phyloP scores from a whole-genome alignment of 2,329 filamentous ascomycete species.

The Apiospora koreana region DNA sequence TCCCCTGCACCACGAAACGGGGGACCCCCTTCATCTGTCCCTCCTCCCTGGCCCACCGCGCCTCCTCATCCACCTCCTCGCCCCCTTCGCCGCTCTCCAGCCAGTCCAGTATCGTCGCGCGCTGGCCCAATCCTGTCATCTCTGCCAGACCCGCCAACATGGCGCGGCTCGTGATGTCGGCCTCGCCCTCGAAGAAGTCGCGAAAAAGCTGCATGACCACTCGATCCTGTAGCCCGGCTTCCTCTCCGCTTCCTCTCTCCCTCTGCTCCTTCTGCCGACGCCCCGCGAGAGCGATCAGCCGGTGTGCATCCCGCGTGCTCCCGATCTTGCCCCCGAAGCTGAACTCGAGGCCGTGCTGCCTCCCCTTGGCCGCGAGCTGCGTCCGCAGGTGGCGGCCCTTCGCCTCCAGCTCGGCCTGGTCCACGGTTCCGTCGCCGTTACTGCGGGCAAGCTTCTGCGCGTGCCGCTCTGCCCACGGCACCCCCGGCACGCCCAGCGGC shows the following conservation, averaged over 20 bases:
- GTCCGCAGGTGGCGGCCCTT: slow-evolving; percentile 43
- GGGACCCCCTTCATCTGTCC: slow-evolving; percentile 53
- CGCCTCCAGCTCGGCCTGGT: slow-evolving; percentile 59
- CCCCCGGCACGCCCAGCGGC: slow-evolving; percentile 45
- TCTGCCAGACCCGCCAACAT: slow-evolving; percentile 48
- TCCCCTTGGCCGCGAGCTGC: background rate
- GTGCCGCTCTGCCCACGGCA: slow-evolving; percentile 55
- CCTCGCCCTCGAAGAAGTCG: slow-evolving; percentile 59
- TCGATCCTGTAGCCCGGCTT: slow-evolving; percentile 48
- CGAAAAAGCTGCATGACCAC: slow-evolving; percentile 62
- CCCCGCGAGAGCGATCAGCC: slow-evolving; percentile 71
- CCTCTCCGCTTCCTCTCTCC: background rate
- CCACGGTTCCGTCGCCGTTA: slow-evolving; percentile 25
- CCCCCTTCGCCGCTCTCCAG: slow-evolving; percentile 45
- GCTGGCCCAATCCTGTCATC: slow-evolving; percentile 49
- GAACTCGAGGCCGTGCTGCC: slow-evolving; percentile 67
- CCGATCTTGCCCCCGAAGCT: slow-evolving; percentile 71
- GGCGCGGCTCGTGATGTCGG: slow-evolving; percentile 56
- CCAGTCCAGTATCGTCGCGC: slow-evolving; percentile 41
- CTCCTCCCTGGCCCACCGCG: slow-evolving; percentile 49
- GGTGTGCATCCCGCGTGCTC: slow-evolving; percentile 79
- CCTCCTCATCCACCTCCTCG: slow-evolving; percentile 48
- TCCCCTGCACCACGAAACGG: slow-evolving; percentile 66
- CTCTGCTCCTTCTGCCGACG: background rate
- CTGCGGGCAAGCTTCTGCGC: slow-evolving; percentile 61